Percentiles rank a stretch among this genome's conserved stretches.
Evolutionary conservation across 192 early-diverging fungal species (phyloP).

Genomic region (Coemansia sp.): DNA sequence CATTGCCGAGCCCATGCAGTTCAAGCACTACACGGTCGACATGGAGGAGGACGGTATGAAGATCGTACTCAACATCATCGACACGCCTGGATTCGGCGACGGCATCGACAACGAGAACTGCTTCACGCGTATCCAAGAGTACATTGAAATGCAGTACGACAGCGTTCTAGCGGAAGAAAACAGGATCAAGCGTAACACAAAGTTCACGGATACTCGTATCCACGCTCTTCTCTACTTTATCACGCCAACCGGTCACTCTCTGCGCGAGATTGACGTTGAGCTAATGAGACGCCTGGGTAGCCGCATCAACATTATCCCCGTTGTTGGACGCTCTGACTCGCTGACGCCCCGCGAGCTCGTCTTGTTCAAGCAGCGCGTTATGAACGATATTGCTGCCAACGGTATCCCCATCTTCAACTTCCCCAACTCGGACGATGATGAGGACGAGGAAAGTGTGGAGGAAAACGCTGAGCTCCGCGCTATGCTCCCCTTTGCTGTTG

Average conservation of each 20-base stretch:
- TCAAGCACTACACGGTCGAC: constrained; percentile 89
- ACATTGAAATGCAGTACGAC: constrained; percentile 95
- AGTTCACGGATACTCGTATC: constrained; percentile 95
- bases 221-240: constrained; percentile 99
- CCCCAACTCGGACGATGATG: constrained; percentile 94
- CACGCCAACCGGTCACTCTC: constrained; percentile 92
- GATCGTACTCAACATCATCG: constrained; percentile 95
- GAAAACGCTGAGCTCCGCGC: constrained; percentile 94
- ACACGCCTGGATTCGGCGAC: constrained; percentile 99
- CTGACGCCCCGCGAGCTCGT: constrained; percentile 84
- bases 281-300: constrained; percentile 90
- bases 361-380: constrained; percentile 91
- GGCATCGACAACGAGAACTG: constrained; percentile 93
- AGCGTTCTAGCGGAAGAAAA: constrained; percentile 90
- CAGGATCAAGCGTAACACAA: constrained; percentile 79
- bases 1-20: constrained; percentile 85
- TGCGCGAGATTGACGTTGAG: constrained; percentile 95
- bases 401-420: constrained; percentile 98
- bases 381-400: constrained; percentile 96
- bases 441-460: constrained; percentile 98
- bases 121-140: constrained; percentile 90
- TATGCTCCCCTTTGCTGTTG: constrained; percentile 92
- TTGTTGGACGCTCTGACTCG: constrained; percentile 94
- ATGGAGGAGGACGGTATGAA: constrained; percentile 98
- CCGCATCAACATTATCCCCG: constrained; percentile 94